phyloP scores from a whole-genome alignment of 73 alveolate species.

The Stentor coeruleus region DNA sequence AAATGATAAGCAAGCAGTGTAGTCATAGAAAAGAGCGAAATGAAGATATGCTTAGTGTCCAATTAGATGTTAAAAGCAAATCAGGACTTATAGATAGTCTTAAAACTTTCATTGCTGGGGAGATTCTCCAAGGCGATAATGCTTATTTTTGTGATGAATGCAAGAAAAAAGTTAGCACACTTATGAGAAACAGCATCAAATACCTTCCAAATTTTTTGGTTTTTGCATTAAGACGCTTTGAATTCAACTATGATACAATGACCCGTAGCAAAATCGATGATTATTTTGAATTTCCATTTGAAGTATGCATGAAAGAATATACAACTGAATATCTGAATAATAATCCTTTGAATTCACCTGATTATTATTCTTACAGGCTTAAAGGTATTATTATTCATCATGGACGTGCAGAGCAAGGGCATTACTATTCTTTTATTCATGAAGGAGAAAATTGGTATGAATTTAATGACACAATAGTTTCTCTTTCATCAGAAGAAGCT shows the following conservation, averaged over 20 bases:
- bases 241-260: constrained; percentile 91
- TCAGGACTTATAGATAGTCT: constrained; percentile 82
- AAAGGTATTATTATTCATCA: constrained; percentile 94
- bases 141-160: constrained; percentile 93
- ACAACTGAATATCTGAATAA: constrained; percentile 42
- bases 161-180: constrained; percentile 84
- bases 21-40: constrained; percentile 82
- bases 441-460: constrained; percentile 45
- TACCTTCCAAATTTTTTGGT: constrained; percentile 86
- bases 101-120: constrained; percentile 87
- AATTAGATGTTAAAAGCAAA: constrained; percentile 50
- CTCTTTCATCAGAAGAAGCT: background rate
- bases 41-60: constrained; percentile 37
- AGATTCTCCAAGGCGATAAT: constrained; percentile 94
- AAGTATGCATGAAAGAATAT: constrained; percentile 87
- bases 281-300: constrained; percentile 91
- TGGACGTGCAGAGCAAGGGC: constrained; percentile 97
- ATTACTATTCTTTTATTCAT: constrained; percentile 91
- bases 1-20: constrained; percentile 77
- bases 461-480: constrained; percentile 51
- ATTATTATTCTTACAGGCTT: constrained; percentile 76
- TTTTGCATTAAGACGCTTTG: constrained; percentile 91
- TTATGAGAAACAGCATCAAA: constrained; percentile 83
- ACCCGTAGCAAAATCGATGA: constrained; percentile 87
- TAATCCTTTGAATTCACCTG: constrained; percentile 50